Evolutionary conservation across 352 stramenopile species (phyloP), one percentile per base, ranked within the genome.

Genomic region (Phytophthora kernoviae): DNA sequence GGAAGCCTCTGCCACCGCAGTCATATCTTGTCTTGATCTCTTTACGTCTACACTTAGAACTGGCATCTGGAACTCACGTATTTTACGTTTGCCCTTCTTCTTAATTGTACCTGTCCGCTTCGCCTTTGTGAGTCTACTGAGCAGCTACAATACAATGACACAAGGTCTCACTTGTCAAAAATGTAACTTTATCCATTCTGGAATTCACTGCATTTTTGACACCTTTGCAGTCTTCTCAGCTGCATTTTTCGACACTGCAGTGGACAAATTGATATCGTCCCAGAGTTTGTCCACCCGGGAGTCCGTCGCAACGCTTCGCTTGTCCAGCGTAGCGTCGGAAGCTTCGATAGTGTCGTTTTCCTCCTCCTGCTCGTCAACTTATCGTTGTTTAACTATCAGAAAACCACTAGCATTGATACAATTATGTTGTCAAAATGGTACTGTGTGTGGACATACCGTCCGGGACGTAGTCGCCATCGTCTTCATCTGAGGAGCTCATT

Each of bases 41-140:
- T 84, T 90, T 3, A 69, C 62, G 46, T 93, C 84, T 10, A 93
- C 59, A 53, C 87, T 89, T 5, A 95, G 52, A 39, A 94, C 67
- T 5, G 84, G 83, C 14, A 87, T 74, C 21, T 78, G 63, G 30
- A 95, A 95, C 46, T 94, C 84, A 22, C 57, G 65, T 24, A 94
- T 41, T 41, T 89, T 92, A 21, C 76, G 68, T 53, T 91, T 92
- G 34, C 41, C 24, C n/a, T 49, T 53, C 24, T 82, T 84, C 20
- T 69, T 71, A 21, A 65, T 70, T 46, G 74, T 79, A 7, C 60
- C 52, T n/a, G 51, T 17, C n/a, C 43, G 62, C 43, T 81, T 88
- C 2, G 73, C 70, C 43, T 79, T 87, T 36, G 64, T 82, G n/a
- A 93, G 42, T 9, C 68, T 49, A 17, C 68, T 63, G 37, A 94